Percentiles rank a stretch among this genome's conserved stretches.
Conservation (phyloP, 1,284 basidiomycete species). For the Gomphus bonarii region DNA sequence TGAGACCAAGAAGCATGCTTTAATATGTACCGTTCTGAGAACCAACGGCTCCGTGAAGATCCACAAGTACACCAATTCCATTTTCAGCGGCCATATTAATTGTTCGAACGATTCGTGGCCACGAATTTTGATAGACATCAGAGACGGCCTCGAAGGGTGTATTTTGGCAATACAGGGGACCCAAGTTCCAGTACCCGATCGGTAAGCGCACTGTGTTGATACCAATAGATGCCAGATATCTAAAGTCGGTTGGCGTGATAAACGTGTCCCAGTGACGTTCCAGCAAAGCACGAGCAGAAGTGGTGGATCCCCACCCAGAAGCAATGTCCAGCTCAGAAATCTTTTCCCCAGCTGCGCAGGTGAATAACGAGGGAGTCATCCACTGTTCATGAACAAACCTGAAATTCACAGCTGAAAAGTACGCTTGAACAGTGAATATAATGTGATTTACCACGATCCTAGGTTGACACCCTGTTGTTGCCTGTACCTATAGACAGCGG, state of each 20-base stretch:
- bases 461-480: constrained; percentile 59
- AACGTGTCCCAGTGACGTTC: constrained; percentile 77
- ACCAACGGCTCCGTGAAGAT: constrained; percentile 65
- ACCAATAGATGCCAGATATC: constrained; percentile 47
- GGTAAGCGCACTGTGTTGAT: constrained; percentile 70
- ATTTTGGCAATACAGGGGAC: constrained; percentile 33
- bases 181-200: constrained; percentile 59
- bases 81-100: constrained; percentile 58
- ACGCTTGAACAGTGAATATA: neutral
- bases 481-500: constrained; percentile 49
- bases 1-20: neutral
- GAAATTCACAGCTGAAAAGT: constrained; percentile 5
- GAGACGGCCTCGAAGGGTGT: constrained; percentile 50
- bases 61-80: constrained; percentile 65
- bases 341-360: constrained; percentile 45
- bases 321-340: constrained; percentile 49
- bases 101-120: constrained; percentile 48
- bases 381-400: constrained; percentile 75
- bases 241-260: constrained; percentile 55
- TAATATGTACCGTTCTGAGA: constrained; percentile 39
- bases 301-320: constrained; percentile 37
- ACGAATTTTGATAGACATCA: constrained; percentile 54
- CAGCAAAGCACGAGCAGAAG: constrained; percentile 42
- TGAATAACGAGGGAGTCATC: constrained; percentile 67
- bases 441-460: constrained; percentile 41